Evolutionary conservation across 106 monocot species (phyloP).

Genomic region (Platanthera zijinensis): DNA sequence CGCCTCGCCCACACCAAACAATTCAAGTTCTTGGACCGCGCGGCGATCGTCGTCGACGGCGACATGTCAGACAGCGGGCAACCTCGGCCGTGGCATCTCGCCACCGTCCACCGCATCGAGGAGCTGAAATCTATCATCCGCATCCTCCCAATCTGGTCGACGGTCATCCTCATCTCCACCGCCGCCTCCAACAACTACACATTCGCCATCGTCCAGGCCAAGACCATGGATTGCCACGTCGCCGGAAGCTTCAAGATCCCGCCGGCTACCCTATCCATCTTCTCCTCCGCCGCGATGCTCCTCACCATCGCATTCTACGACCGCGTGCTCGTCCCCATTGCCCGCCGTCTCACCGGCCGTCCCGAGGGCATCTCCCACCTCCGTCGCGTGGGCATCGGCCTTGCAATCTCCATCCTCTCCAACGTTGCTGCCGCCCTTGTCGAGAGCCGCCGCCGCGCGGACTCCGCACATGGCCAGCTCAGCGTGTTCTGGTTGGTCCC

Average conservation of each 20-base stretch:
- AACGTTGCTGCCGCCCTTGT: conserved; percentile 34
- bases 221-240: conserved; percentile 58
- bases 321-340: conserved; percentile 39
- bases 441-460: conserved; percentile 28
- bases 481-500: conserved; percentile 60
- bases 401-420: conserved; percentile 34
- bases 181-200: conserved; percentile 52
- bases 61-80: conserved; percentile 25
- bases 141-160: conserved; percentile 57
- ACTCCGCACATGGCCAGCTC: conserved; percentile 4
- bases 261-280: conserved; percentile 41
- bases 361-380: conserved; percentile 42
- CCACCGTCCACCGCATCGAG: conserved; percentile 58
- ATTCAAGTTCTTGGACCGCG: conserved; percentile 48
- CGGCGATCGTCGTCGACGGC: conserved; percentile 31
- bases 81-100: conserved; percentile 36
- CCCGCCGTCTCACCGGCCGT: conserved; percentile 36
- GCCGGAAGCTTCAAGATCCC: conserved; percentile 39
- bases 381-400: conserved; percentile 54
- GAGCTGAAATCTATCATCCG: conserved; percentile 61
- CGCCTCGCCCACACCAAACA: conserved; percentile 36
- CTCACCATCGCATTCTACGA: conserved; percentile 41
- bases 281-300: conserved; percentile 33
- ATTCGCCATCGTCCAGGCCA: conserved; percentile 55
- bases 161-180: conserved; percentile 31